Base-by-base conservation (phyloP, 2,329 filamentous ascomycete genomes). In the Exophiala sp. region DNA sequence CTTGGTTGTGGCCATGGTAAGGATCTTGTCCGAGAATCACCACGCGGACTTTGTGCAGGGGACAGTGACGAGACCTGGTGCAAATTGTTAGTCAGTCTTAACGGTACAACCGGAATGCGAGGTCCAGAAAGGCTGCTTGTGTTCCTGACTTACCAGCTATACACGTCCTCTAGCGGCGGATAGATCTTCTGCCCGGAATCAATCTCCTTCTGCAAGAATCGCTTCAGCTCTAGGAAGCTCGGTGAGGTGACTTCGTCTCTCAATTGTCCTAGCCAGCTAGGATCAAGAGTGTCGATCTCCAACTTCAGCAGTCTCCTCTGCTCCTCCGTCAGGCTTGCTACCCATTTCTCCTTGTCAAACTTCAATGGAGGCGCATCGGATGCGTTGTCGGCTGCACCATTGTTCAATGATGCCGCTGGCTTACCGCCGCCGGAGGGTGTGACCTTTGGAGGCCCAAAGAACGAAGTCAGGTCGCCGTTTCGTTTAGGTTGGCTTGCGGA, bases 1-100 rank as follows among this genome's bases (percentile, higher is more conserved):
- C 93, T 75, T 98, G 93, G 68, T 94, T 94, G 66, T 81, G 68
- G 67, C 95, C 95, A 73, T 98, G 93, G 69, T 98, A 98, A 2
- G 93, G 93, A 66, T 98, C 93, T 72, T 98, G 93, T 58, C 93
- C 93, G 47, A 97, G 70, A 64, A 98, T 89, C 53, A 98, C 90
- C 50, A 86, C 86, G 68, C 95, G 95, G 67, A 97, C 90, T 11
- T 77, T 84, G 71, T 84, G 74, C 61, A 98, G 83, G 6, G 93
- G 90, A 0, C 91, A 96, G 67, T 95, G 86, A 21, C 89, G 86
- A 53, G 91, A 96, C 91, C 91, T 96, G 44, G 34, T 34, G 22
- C 19, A 22, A 18, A 35, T 6, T 13, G 9, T 21, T 19, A 42
- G 24, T 51, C 40, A 48, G 41, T 32, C 32, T 13, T 3, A 23